Conservation (phyloP, 495 filamentous ascomycete species). For the Penicillium fimorum region DNA sequence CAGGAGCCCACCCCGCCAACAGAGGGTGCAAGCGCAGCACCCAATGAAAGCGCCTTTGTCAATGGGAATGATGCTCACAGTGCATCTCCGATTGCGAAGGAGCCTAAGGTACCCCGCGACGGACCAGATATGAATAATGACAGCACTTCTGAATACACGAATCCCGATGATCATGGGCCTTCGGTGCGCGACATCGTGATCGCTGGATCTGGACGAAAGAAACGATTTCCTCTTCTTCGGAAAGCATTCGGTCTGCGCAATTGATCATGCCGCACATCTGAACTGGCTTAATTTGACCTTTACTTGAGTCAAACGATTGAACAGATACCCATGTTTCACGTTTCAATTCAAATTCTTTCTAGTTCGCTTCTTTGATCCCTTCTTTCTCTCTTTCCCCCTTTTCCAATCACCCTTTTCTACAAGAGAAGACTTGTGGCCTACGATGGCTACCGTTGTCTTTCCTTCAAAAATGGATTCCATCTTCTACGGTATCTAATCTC, state of each 20-base stretch:
- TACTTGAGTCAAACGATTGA: neutral
- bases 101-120: conserved; percentile 18
- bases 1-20: conserved; percentile 13
- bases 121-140: conserved; percentile 23
- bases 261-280: conserved; percentile 19
- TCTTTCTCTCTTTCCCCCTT: conserved; percentile 10
- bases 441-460: conserved; percentile 3
- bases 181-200: conserved; percentile 37
- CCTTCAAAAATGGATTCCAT: conserved; percentile 5
- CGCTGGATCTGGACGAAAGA: conserved; percentile 46
- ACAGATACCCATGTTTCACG: neutral
- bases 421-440: neutral
- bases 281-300: neutral
- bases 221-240: conserved; percentile 48
- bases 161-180: conserved; percentile 14
- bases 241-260: conserved; percentile 48
- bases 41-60: conserved; percentile 11
- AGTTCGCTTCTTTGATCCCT: conserved; percentile 15
- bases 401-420: conserved; percentile 4
- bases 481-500: conserved; percentile 29
- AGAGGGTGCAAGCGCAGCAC: neutral
- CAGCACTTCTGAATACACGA: conserved; percentile 21
- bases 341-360: conserved; percentile 8
- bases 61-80: conserved; percentile 12
- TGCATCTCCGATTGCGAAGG: conserved; percentile 14